phyloP scores from a whole-genome alignment of 2,329 filamentous ascomycete species.

The Neonectria punicea region DNA sequence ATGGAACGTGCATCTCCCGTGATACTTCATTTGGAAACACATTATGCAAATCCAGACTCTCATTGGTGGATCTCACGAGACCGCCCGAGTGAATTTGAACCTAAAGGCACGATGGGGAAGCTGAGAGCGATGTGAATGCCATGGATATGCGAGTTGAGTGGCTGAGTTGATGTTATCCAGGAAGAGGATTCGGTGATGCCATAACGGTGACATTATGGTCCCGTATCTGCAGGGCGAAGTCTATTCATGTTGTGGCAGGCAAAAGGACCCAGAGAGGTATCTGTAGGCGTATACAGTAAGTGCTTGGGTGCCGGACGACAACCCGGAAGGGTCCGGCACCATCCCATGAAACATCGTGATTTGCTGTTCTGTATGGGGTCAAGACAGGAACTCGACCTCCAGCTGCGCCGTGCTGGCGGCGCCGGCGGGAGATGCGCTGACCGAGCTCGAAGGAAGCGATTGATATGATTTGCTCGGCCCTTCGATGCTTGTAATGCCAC shows the following conservation, averaged over 20 bases:
- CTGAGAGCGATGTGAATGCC: not conserved
- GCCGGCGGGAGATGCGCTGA: not conserved
- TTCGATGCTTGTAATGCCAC: not conserved
- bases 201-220: not conserved
- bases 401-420: not conserved
- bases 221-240: not conserved
- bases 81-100: not conserved
- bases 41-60: not conserved
- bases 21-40: not conserved
- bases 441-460: not conserved
- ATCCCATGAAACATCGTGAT: not conserved
- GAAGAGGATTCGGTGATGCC: not conserved
- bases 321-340: not conserved
- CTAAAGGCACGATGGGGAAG: not conserved
- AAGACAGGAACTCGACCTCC: not conserved
- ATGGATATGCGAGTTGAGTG: not conserved
- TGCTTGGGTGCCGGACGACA: no score
- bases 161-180: not conserved
- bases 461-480: not conserved
- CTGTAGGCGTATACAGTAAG: no score
- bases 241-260: not conserved
- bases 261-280: not conserved
- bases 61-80: conserved; percentile 1
- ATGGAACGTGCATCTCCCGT: not conserved
- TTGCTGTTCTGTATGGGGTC: not conserved